Evolutionary conservation across 1,139 yeast genomes (phyloP).

Genomic region (Suhomyces taliae): DNA sequence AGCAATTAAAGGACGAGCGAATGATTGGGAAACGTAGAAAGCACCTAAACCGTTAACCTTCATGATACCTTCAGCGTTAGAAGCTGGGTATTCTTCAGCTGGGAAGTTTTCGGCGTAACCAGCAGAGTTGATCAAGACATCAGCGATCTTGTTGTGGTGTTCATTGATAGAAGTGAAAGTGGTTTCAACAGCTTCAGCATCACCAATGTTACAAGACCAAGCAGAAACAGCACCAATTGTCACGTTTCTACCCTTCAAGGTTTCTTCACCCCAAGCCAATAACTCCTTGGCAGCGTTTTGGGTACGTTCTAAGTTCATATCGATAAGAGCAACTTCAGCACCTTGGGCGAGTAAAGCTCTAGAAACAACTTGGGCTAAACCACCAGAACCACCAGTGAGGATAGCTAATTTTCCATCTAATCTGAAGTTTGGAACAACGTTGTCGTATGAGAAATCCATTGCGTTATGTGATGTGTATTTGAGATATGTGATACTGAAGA

Average conservation of each 20-base stretch:
- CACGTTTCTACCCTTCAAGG: slow-evolving; percentile 40
- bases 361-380: slow-evolving; percentile 66
- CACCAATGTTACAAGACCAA: slow-evolving; percentile 78
- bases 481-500: neutral
- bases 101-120: slow-evolving; percentile 83
- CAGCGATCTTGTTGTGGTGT: slow-evolving; percentile 62
- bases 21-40: slow-evolving; percentile 57
- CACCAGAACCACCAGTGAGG: slow-evolving; percentile 84
- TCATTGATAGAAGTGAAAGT: slow-evolving; percentile 51
- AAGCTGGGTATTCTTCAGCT: slow-evolving; percentile 75
- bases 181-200: slow-evolving; percentile 58
- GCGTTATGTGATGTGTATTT: neutral
- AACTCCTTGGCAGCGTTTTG: slow-evolving; percentile 63
- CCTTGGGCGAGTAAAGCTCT: slow-evolving; percentile 67
- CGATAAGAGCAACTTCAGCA: slow-evolving; percentile 74
- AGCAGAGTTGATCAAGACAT: slow-evolving; percentile 71
- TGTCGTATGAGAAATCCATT: slow-evolving; percentile 36
- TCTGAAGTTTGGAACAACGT: slow-evolving; percentile 56
- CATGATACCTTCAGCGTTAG: slow-evolving; percentile 65
- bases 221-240: slow-evolving; percentile 56
- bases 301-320: slow-evolving; percentile 61
- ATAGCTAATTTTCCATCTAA: slow-evolving; percentile 73
- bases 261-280: slow-evolving; percentile 52
- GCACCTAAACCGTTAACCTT: slow-evolving; percentile 78
- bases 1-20: slow-evolving; percentile 66